Evolutionary conservation across 805 yeast genomes (phyloP), one percentile per base, ranked within the genome.

Genomic region (Wilhelminamyces savonicus): DNA sequence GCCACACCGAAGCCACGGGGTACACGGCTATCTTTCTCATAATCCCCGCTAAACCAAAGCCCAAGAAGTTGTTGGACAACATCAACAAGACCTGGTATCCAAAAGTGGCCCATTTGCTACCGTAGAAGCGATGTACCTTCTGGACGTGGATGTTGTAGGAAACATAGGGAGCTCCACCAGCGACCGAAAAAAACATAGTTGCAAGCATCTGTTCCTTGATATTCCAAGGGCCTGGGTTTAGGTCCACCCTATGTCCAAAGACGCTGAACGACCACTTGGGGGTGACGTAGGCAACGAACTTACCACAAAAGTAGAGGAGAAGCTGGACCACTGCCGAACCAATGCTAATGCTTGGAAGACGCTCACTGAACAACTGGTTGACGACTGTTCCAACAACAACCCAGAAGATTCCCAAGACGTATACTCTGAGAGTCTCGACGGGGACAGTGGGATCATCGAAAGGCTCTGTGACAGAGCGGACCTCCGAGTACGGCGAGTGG

Each of bases 191-290:
- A n/a, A 12, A 7, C 8, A 9, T 9, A 5, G n/a, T 21, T n/a
- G 13, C 7, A n/a, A 6, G 8, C 24, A 13, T 23, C 13, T 9
- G 24, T 16, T 12, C 12, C 24, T 78, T 78, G 37, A 51, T 59
- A 16, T 64, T 56, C 79, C 82, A 79, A 9, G 80, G 79, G 9
- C 83, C 81, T 3, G 79, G 80, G 48, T 75, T 75, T 30, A 77
- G 48, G 7, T 39, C 43, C 63, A 59, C 34, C 52, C 43, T 39
- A 63, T 56, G 17, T 44, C 55, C 28, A 76, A 42, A 44, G 23
- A 48, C 39, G 24, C 8, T 6, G 8, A 17, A 6, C 8, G 6
- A 7, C 19, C 19, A 17, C 19, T 6, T 7, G 8, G 19, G 19
- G 8, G 8, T 7, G 19, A 17, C 8, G 8, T 17, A 7, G 8